Evolutionary conservation across 202 grass and related monocot genomes (phyloP).

Genomic region (Schoenoplectus triqueter): DNA sequence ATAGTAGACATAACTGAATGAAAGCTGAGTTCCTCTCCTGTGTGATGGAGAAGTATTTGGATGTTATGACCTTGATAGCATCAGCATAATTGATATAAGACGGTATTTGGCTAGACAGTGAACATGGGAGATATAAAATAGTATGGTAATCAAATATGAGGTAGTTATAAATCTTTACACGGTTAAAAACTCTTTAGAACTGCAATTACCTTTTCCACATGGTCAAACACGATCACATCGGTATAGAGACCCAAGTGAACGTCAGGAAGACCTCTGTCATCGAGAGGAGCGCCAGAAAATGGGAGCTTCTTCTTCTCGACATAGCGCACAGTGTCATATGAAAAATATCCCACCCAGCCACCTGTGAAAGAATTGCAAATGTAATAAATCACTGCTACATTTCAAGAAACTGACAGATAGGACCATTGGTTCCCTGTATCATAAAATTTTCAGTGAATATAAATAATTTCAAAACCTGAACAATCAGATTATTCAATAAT

Average conservation of each 20-base stretch:
- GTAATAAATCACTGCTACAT: neutral
- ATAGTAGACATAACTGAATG: conserved; percentile 1
- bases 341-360: conserved; percentile 95
- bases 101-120: neutral
- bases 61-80: neutral
- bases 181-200: conserved; percentile 1
- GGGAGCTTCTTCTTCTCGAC: conserved; percentile 95
- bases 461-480: neutral
- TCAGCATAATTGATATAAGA: neutral
- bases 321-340: conserved; percentile 90
- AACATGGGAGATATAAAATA: conserved; percentile 21
- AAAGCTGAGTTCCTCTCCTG: neutral
- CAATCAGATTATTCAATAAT: conserved; percentile 6
- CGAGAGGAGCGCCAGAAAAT: conserved; percentile 73
- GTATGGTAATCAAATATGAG: conserved; percentile 9
- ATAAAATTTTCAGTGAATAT: neutral
- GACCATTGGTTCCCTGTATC: neutral
- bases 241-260: conserved; percentile 92
- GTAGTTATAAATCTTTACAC: neutral
- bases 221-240: conserved; percentile 91
- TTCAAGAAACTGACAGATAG: neutral
- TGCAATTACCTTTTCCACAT: conserved; percentile 83
- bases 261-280: conserved; percentile 88
- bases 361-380: conserved; percentile 27
- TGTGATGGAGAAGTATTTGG: neutral